Conservation (phyloP, 352 stramenopile genomes). For the Globisporangium cylindrosporum region DNA sequence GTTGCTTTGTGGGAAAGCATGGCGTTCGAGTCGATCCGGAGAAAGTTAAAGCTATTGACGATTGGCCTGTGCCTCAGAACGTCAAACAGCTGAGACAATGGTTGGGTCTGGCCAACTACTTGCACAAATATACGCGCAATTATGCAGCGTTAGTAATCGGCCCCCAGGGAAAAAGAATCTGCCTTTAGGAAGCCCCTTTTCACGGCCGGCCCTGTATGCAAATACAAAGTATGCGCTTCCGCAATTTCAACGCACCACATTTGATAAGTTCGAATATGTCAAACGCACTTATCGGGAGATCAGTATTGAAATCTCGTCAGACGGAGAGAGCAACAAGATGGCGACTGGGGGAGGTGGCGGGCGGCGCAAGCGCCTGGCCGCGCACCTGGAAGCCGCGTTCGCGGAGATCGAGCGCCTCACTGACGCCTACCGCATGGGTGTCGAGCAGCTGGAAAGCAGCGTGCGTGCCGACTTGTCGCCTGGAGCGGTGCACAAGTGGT, state of each 20-base stretch:
- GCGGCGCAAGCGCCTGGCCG: conserved; percentile 32
- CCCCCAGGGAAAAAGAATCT: too few species aligned
- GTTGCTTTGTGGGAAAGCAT: too few species aligned
- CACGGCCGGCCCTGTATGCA: neutral
- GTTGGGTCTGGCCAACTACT: too few species aligned
- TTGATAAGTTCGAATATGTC: neutral
- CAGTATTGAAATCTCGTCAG: neutral
- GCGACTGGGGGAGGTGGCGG: conserved; percentile 6
- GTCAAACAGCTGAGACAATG: too few species aligned
- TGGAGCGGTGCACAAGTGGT: conserved; percentile 50
- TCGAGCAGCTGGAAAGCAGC: conserved; percentile 45
- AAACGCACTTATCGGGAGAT: neutral
- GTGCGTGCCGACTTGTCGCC: conserved; percentile 34
- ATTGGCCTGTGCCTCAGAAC: too few species aligned
- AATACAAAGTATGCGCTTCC: neutral
- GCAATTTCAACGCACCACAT: neutral
- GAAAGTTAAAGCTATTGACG: too few species aligned
- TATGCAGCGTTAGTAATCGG: too few species aligned
- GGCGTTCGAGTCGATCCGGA: too few species aligned
- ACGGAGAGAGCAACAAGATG: conserved; percentile 1
- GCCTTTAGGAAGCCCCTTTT: neutral
- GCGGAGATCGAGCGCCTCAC: conserved; percentile 49
- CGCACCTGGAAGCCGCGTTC: conserved; percentile 45
- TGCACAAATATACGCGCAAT: too few species aligned
- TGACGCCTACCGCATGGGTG: conserved; percentile 28